Conservation (phyloP, 345 rosid genomes). For the Syzygium jambos region DNA sequence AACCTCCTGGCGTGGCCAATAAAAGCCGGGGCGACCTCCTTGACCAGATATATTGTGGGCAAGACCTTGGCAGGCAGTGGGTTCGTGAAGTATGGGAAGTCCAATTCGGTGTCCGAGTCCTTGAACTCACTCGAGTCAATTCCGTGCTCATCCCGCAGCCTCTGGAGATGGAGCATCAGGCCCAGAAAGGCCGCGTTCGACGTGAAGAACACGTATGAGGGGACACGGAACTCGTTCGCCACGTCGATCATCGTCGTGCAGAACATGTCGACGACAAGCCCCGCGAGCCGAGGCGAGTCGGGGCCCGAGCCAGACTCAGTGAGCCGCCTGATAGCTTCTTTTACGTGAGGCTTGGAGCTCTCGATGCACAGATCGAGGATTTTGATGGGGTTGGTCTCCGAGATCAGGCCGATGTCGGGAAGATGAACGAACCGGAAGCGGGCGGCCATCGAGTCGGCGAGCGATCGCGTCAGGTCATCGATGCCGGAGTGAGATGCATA, state of each 20-base stretch:
- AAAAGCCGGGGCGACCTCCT: not conserved
- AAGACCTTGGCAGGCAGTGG: constrained; percentile 27
- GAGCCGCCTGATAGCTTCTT: not conserved
- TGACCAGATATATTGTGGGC: constrained; percentile 10
- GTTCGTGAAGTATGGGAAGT: constrained; percentile 16
- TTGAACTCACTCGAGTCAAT: constrained; percentile 1
- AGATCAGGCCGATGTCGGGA: constrained; percentile 3
- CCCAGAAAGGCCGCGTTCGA: constrained; percentile 22
- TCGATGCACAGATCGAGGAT: not conserved
- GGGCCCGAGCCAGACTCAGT: not conserved
- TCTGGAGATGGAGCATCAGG: constrained; percentile 1
- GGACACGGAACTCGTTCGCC: constrained; percentile 18
- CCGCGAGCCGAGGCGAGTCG: constrained; percentile 1
- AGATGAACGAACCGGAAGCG: constrained; percentile 10
- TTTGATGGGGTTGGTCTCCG: not conserved
- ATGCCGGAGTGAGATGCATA: not conserved
- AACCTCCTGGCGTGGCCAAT: not conserved
- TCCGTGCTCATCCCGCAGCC: constrained; percentile 5
- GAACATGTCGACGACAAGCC: constrained; percentile 28
- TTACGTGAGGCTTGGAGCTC: constrained; percentile 5
- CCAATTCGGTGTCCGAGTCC: constrained; percentile 14
- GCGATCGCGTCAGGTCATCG: not conserved
- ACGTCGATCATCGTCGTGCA: constrained; percentile 22
- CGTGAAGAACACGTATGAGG: constrained; percentile 27
- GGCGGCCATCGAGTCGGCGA: not conserved